Evolutionary conservation across 2,329 filamentous ascomycete genomes (phyloP).

Genomic region (Capronia americana): DNA sequence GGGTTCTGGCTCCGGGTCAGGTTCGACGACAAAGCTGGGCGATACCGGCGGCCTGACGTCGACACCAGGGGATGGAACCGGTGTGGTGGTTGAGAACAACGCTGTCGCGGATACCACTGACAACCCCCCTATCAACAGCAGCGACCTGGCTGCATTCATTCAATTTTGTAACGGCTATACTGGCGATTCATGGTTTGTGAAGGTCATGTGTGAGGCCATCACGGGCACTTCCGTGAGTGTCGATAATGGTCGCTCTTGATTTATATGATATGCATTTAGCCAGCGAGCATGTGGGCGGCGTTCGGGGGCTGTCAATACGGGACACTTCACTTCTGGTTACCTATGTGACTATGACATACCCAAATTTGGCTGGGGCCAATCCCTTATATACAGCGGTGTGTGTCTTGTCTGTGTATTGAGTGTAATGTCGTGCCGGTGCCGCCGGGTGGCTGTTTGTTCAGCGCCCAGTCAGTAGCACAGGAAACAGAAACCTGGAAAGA

Average conservation of each 20-base stretch:
- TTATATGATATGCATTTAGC: constrained; percentile 19
- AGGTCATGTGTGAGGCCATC: constrained; percentile 24
- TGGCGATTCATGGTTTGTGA: constrained; percentile 24
- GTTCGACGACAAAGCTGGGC: neutral
- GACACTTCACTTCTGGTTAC: neutral
- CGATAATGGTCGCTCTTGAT: neutral
- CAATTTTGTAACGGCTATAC: constrained; percentile 20
- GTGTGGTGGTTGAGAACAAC: neutral
- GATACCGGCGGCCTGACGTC: neutral
- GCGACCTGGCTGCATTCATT: constrained; percentile 20
- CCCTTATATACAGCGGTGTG: neutral
- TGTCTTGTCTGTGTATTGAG: neutral
- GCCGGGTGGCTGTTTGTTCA: neutral
- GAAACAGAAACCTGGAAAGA: too few species aligned
- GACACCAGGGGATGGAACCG: neutral
- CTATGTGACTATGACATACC: neutral
- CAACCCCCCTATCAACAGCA: neutral
- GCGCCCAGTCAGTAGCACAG: too few species aligned
- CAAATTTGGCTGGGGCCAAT: neutral
- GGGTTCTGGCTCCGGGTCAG: neutral
- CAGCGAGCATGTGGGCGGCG: constrained; percentile 29
- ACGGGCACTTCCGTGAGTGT: constrained; percentile 7
- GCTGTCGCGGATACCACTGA: constrained; percentile 9
- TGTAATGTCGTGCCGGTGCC: neutral
- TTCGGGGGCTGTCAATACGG: neutral